Conservation (phyloP, 202 grass and related monocot species). For the Zizania palustris region DNA sequence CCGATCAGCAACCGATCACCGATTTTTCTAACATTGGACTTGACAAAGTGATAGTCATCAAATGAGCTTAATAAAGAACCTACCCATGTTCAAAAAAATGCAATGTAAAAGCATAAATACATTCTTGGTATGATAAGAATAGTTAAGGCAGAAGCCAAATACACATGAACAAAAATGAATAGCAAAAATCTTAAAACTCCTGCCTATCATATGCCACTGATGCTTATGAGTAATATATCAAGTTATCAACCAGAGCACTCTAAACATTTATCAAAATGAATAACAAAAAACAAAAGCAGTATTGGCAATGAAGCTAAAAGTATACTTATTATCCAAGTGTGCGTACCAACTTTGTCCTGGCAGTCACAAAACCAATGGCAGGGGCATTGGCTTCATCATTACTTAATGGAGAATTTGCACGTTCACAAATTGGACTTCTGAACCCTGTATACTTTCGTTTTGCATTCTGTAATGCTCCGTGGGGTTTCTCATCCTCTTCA, state of each 20-base stretch:
- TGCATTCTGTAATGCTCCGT: constrained; percentile 46
- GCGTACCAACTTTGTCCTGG: constrained; percentile 85
- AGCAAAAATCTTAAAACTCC: neutral
- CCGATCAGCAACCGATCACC: too few species aligned
- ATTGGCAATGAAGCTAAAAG: neutral
- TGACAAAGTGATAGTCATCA: neutral
- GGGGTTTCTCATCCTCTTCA: constrained; percentile 64
- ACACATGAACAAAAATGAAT: neutral
- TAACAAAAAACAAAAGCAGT: constrained; percentile 6
- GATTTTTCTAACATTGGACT: too few species aligned
- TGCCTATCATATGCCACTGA: neutral
- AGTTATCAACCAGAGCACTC: neutral
- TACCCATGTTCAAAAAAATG: neutral
- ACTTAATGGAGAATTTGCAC: constrained; percentile 71
- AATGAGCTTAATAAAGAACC: neutral
- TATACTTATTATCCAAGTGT: constrained; percentile 8
- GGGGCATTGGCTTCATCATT: constrained; percentile 71
- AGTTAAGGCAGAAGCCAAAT: neutral
- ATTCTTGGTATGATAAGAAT: neutral
- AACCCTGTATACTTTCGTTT: constrained; percentile 77
- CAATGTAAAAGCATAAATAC: neutral
- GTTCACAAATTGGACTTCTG: constrained; percentile 88
- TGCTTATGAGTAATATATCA: constrained; percentile 6
- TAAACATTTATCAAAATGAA: constrained; percentile 35
- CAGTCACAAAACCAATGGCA: constrained; percentile 66